A percentile compares a stretch with the other conserved stretches of the same genome.
Evolutionary conservation across 345 rosid genomes (phyloP).

Genomic region (Acer campestre): DNA sequence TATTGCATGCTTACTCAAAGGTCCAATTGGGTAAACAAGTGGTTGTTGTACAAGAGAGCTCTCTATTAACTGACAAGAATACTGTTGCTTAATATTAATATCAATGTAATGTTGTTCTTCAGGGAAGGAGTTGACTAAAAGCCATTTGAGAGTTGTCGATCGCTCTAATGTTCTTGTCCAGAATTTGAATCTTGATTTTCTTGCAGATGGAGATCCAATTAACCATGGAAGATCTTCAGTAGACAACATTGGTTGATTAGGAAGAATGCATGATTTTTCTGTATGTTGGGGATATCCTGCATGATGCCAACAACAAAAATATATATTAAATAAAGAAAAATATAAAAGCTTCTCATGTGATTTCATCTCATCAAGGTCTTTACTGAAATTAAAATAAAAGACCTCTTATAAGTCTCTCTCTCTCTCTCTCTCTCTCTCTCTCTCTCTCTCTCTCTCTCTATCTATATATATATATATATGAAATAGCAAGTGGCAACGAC

Average conservation of each 20-base stretch:
- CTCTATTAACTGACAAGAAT: background rate
- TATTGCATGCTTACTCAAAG: conserved; percentile 32
- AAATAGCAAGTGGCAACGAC: too few relatives aligned
- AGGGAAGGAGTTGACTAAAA: conserved; percentile 65
- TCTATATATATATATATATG: too few relatives aligned
- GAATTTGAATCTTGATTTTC: conserved; percentile 64
- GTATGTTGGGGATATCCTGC: conserved; percentile 53
- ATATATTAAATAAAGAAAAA: background rate
- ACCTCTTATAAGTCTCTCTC: too few relatives aligned
- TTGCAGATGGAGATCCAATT: conserved; percentile 60
- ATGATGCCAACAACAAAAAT: background rate
- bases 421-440: too few relatives aligned
- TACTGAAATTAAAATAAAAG: too few relatives aligned
- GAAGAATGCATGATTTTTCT: conserved; percentile 29
- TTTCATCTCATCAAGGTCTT: too few relatives aligned
- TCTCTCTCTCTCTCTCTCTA: too few relatives aligned
- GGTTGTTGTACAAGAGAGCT: conserved; percentile 17
- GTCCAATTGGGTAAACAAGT: conserved; percentile 46
- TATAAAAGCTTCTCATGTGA: background rate
- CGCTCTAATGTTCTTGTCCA: conserved; percentile 67
- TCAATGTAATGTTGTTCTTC: conserved; percentile 34
- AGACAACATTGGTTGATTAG: conserved; percentile 46
- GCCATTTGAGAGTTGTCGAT: conserved; percentile 53
- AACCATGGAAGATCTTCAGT: conserved; percentile 80
- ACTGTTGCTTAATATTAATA: background rate